phyloP scores from a whole-genome alignment of 2,329 filamentous ascomycete species.

The Sporothrix mexicana region DNA sequence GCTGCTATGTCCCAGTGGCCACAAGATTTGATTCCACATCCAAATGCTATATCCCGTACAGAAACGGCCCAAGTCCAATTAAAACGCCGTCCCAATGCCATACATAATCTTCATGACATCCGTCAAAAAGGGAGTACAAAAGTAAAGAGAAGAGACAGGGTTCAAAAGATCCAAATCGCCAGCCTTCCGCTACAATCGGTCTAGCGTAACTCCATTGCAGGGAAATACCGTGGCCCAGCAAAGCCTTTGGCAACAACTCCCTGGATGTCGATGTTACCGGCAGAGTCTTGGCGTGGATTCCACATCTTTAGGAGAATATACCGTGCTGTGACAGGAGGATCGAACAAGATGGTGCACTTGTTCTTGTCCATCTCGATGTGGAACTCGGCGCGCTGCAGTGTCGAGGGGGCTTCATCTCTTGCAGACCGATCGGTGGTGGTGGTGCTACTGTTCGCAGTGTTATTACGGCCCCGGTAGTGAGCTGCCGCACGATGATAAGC shows the following conservation, averaged over 20 bases:
- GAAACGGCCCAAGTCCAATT: neutral
- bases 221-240: constrained; percentile 84
- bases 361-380: constrained; percentile 82
- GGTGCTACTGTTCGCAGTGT: neutral
- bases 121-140: neutral
- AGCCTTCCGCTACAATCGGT: neutral
- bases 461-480: constrained; percentile 7
- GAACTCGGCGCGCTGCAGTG: constrained; percentile 79
- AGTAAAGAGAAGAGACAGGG: neutral
- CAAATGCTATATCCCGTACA: constrained; percentile 9
- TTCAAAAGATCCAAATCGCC: neutral
- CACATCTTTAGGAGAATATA: constrained; percentile 91
- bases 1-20: neutral
- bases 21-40: neutral
- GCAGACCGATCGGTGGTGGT: neutral
- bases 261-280: constrained; percentile 84
- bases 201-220: constrained; percentile 67
- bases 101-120: constrained; percentile 21
- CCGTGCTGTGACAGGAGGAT: constrained; percentile 78
- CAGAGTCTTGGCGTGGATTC: constrained; percentile 71
- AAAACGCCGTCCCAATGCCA: constrained; percentile 21
- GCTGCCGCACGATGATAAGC: constrained; percentile 38
- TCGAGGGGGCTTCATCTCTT: constrained; percentile 37
- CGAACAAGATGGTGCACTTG: constrained; percentile 85
- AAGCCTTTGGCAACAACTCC: constrained; percentile 83